phyloP scores from a whole-genome alignment of 2,329 filamentous ascomycete genomes.

The Aphanoascus verrucosus region DNA sequence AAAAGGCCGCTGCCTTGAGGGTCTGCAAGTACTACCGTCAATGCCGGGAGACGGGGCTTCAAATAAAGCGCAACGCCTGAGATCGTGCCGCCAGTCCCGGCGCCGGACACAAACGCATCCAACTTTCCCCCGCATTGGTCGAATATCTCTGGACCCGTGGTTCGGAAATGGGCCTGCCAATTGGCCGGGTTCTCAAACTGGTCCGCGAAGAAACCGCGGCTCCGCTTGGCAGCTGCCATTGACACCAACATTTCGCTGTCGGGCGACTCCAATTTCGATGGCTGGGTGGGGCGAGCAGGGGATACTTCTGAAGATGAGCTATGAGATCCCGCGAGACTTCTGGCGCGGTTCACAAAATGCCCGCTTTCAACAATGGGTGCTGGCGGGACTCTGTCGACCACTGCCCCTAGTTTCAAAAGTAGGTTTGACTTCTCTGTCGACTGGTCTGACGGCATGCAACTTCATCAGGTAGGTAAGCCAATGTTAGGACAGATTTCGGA shows the following conservation, averaged over 20 bases:
- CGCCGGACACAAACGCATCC: constrained; percentile 85
- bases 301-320: constrained; percentile 34
- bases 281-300: constrained; percentile 12
- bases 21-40: constrained; percentile 76
- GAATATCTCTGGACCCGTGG: constrained; percentile 84
- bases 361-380: constrained; percentile 86
- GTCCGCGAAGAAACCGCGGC: constrained; percentile 83
- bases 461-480: constrained; percentile 17
- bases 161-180: constrained; percentile 68
- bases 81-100: constrained; percentile 88
- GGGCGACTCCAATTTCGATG: constrained; percentile 16
- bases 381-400: constrained; percentile 81
- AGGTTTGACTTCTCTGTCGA: constrained; percentile 79
- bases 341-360: constrained; percentile 90
- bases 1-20: constrained; percentile 88
- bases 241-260: constrained; percentile 13
- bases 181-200: constrained; percentile 92
- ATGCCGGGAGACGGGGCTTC: constrained; percentile 55
- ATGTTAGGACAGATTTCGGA: not conserved
- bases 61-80: constrained; percentile 75
- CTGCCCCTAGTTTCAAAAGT: constrained; percentile 76
- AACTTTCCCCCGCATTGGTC: constrained; percentile 62
- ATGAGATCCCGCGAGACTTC: constrained; percentile 64
- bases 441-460: constrained; percentile 91
- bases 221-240: constrained; percentile 39